These are phyloP conservation scores for Trifolium subterraneum DNA, from an alignment of 306 rosid genomes.

Conservation along the genomic window DNA sequence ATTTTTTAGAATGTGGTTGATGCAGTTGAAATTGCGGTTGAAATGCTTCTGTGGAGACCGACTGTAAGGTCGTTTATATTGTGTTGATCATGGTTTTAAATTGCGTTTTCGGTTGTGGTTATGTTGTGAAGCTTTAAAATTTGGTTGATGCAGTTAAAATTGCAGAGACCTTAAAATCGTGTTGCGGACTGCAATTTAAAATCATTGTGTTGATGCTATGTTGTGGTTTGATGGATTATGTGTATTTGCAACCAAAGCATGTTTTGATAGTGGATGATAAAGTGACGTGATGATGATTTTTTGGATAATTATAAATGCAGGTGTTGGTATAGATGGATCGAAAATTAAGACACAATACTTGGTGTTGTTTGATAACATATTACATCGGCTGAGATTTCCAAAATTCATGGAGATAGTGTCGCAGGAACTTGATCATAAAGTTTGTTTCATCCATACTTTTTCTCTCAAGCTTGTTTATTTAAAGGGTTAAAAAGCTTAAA, in stretches of 20 bases:
- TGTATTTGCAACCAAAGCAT: constrained; percentile 7
- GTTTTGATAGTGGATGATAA: constrained; percentile 7
- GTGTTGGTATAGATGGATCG: constrained; percentile 41
- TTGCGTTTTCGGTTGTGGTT: too few relatives aligned
- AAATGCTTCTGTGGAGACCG: background rate
- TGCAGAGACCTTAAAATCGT: background rate
- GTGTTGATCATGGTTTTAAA: too few relatives aligned
- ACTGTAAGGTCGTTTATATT: too few relatives aligned
- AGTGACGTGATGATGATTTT: constrained; percentile 7
- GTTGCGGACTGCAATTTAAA: background rate
- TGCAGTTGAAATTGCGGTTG: background rate
- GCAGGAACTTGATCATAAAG: constrained; percentile 62
- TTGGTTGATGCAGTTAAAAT: background rate
- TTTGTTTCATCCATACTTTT: constrained; percentile 44
- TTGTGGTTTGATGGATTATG: constrained; percentile 4
- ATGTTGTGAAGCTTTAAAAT: background rate
- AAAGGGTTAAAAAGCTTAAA: constrained; percentile 33
- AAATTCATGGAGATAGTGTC: constrained; percentile 71
- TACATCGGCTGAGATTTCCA: constrained; percentile 81
- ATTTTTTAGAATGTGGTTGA: background rate
- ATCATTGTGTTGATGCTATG: background rate
- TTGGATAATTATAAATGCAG: constrained; percentile 42
- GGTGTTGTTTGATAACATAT: constrained; percentile 70
- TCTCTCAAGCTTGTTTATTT: constrained; percentile 24
- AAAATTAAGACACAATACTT: constrained; percentile 56